Evolutionary conservation across 2,329 filamentous ascomycete genomes (phyloP), one percentile per base, ranked within the genome.

Genomic region (Chrysoporthe cubensis): DNA sequence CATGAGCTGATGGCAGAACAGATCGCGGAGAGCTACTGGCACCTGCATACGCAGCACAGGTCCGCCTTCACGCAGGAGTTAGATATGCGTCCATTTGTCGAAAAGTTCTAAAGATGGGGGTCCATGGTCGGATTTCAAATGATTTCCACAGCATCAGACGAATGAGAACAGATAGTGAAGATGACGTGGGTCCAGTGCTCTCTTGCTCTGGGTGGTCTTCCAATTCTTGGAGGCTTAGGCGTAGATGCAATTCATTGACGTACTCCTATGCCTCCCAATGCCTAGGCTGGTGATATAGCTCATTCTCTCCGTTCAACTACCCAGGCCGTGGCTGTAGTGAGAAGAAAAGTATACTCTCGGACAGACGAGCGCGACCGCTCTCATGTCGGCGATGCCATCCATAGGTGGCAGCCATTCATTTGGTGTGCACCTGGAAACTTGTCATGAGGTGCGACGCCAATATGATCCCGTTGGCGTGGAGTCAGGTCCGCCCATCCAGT

Each of bases 11-110:
- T 44, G 43, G 21, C 43, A 21, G 43, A 50, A 48, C 69, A 95
- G 89, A 96, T 97, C 82, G 93, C 93, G 13, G 92, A 96, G 71
- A 87, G 88, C 13, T 97, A 97, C 75, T 97, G 93, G 92, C 83
- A 90, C 75, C 76, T 97, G 74, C 93, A 97, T 75, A 91, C 89
- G 0, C 93, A 97, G 81, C 91, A 90, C 43, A 85, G 87, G 72
- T 92, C 91, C 6, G 88, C 88, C 2, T 96, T 95, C 74, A 94
- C 92, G 0, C 92, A 92, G 75, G 92, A 96, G 80, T 78, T 96
- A 72, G 93, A 96, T 78, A 81, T 94, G 42, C 83, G 93, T 71
- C 93, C 93, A 1, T 94, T 88, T 78, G 83, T 94, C 64, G 93
- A 97, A 83, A 96, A 94, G 77, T 97, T 91, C 83, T 94, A 84